Conservation (phyloP, 345 rosid genomes). For the Rhizophora mangle region DNA sequence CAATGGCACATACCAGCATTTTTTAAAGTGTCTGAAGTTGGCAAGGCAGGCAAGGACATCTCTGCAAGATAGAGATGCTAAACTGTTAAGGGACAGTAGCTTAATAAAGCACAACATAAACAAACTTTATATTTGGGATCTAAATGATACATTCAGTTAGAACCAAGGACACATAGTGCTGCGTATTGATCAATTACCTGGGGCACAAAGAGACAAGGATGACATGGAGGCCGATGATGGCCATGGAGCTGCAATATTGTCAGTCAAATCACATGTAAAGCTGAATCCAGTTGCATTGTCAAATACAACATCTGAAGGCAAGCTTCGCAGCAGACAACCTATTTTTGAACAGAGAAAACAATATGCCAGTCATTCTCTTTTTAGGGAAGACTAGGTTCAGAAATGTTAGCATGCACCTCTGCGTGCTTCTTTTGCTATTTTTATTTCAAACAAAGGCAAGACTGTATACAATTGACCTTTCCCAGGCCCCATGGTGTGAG, state of each 20-base stretch:
- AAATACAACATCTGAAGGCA: constrained; percentile 69
- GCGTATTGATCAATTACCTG: constrained; percentile 45
- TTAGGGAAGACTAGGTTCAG: constrained; percentile 4
- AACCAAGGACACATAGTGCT: background rate
- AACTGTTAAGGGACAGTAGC: constrained; percentile 3
- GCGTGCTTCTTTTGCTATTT: background rate
- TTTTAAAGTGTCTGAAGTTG: constrained; percentile 69
- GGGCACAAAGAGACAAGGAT: constrained; percentile 88
- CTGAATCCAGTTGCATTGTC: constrained; percentile 88
- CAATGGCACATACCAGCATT: constrained; percentile 51
- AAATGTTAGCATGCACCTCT: background rate
- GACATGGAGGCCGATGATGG: constrained; percentile 83
- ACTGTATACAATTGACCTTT: too few species aligned
- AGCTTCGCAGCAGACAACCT: constrained; percentile 93
- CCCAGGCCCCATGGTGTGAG: too few species aligned
- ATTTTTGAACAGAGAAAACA: constrained; percentile 18
- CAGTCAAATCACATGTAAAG: constrained; percentile 92
- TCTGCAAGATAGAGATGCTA: constrained; percentile 45
- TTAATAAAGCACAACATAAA: background rate
- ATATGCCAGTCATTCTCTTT: background rate
- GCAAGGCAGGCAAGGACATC: constrained; percentile 96
- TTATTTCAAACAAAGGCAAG: background rate
- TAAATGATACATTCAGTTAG: too few species aligned
- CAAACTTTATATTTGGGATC: background rate
- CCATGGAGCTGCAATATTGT: constrained; percentile 98